These are phyloP conservation scores for Esteya vermicola DNA, from an alignment of 2,329 filamentous ascomycete species.

Conservation along the genomic window DNA sequence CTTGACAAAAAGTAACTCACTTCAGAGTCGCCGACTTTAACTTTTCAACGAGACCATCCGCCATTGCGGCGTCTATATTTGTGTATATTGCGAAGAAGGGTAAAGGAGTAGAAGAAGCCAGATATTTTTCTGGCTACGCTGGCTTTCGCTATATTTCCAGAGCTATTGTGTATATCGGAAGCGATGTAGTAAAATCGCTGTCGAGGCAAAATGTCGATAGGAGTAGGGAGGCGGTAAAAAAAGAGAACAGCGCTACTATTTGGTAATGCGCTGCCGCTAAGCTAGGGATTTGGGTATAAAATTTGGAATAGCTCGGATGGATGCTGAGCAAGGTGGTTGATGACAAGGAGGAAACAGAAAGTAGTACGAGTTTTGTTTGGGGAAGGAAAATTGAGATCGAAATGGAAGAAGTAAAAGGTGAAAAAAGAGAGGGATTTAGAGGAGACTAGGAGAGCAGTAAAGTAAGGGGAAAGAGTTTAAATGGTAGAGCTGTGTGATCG, in stretches of 20 bases:
- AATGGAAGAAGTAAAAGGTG: not conserved
- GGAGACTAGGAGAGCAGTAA: no score
- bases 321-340: not conserved
- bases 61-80: slow-evolving; percentile 20
- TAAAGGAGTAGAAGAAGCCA: not conserved
- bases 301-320: no score
- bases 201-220: not conserved
- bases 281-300: no score
- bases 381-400: not conserved
- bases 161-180: no score
- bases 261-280: no score
- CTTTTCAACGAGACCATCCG: slow-evolving; percentile 35
- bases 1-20: slow-evolving; percentile 12
- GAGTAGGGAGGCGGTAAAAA: not conserved
- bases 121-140: not conserved
- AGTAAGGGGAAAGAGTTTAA: no score
- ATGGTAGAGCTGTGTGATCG: no score
- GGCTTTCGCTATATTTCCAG: no score
- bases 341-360: not conserved
- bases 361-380: not conserved
- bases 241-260: not conserved
- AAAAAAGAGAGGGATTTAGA: no score
- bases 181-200: no score
- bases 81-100: not conserved
- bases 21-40: slow-evolving; percentile 35